Evolutionary conservation across 2,329 filamentous ascomycete species (phyloP).

Genomic region (Ophiostoma australiae): DNA sequence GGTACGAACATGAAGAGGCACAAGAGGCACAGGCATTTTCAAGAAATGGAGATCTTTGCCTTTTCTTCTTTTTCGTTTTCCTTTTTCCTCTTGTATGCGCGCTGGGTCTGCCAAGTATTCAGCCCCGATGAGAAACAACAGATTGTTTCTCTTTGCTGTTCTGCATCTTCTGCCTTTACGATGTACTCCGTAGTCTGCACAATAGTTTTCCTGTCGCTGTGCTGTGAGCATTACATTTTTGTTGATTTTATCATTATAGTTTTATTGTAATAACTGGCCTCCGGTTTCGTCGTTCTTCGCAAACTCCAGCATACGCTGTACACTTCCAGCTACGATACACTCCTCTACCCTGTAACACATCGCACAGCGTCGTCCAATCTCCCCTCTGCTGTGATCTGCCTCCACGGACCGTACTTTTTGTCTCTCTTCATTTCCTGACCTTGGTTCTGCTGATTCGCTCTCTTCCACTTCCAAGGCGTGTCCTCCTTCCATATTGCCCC

Average conservation of each 20-base stretch:
- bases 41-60: background rate
- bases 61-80: background rate
- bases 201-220: too few relatives aligned
- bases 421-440: constrained; percentile 10
- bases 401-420: background rate
- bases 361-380: background rate
- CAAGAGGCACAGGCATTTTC: background rate
- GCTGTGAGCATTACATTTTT: too few relatives aligned
- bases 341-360: background rate
- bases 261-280: too few relatives aligned
- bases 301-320: background rate
- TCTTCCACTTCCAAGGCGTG: constrained; percentile 10
- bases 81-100: constrained; percentile 1
- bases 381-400: background rate
- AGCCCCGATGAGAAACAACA: background rate
- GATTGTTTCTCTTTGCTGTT: background rate
- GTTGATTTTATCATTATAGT: too few relatives aligned
- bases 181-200: too few relatives aligned
- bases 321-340: background rate
- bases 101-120: constrained; percentile 2
- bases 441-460: background rate
- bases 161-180: too few relatives aligned
- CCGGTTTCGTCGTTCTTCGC: background rate
- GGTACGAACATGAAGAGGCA: background rate
- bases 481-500: background rate